Conservation (phyloP, 306 rosid species). For the Dryas octopetala region DNA sequence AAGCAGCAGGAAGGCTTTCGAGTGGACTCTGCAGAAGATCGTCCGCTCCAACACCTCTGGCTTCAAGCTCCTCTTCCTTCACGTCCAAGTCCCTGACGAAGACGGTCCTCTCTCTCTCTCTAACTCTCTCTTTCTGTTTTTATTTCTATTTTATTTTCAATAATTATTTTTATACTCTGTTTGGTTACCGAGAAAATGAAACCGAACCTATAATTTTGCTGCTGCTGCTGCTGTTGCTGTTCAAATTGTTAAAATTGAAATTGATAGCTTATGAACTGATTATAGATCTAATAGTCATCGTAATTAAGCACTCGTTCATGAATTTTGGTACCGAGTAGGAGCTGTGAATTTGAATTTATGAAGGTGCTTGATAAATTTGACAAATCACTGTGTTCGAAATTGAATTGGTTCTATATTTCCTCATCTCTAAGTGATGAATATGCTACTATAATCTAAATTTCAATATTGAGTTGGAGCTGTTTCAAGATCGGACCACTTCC, state of each 20-base stretch:
- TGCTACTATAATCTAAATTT: background rate
- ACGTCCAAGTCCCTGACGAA: conserved; percentile 90
- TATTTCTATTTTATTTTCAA: background rate
- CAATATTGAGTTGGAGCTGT: background rate
- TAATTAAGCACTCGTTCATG: background rate
- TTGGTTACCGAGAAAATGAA: conserved; percentile 25
- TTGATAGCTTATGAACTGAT: background rate
- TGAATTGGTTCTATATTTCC: no score
- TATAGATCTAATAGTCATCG: background rate
- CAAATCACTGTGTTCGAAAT: no score
- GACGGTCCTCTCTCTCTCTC: conserved; percentile 55
- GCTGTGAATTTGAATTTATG: background rate
- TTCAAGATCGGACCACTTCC: background rate
- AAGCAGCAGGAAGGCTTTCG: conserved; percentile 85
- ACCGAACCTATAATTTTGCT: background rate
- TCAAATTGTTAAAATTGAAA: background rate
- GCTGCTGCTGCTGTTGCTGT: no score
- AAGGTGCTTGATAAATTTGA: background rate
- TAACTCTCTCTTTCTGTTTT: conserved; percentile 12
- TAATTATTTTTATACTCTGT: background rate
- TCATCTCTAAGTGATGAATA: background rate
- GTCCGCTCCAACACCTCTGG: conserved; percentile 59
- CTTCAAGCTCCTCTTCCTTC: conserved; percentile 76
- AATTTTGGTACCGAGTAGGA: background rate
- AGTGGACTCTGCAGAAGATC: conserved; percentile 85